phyloP scores from a whole-genome alignment of 305 asterid species.

The Rubia tinctorum region DNA sequence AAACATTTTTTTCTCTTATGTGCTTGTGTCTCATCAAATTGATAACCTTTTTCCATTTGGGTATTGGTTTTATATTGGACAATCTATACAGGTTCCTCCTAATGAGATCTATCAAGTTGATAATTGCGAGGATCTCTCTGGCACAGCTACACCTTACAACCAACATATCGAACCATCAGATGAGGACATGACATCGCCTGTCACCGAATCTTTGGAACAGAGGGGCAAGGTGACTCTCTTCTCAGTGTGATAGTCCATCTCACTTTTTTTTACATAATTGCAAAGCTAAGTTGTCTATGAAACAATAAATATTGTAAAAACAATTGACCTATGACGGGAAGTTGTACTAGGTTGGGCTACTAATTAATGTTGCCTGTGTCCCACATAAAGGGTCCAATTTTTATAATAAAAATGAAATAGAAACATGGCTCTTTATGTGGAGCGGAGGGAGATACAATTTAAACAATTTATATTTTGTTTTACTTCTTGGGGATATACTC shows the following conservation, averaged over 20 bases:
- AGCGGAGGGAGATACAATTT: neutral
- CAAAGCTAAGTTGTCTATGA: neutral
- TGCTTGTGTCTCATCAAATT: neutral
- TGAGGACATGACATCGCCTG: constrained; percentile 41
- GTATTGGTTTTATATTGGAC: constrained; percentile 18
- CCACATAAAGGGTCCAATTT: neutral
- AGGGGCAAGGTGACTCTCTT: constrained; percentile 40
- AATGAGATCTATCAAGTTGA: constrained; percentile 66
- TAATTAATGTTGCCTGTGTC: neutral
- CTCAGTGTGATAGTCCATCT: neutral
- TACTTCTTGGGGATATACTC: neutral
- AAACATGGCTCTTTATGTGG: neutral
- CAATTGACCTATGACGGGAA: neutral
- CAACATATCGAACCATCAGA: constrained; percentile 40
- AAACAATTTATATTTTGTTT: neutral
- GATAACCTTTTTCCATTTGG: neutral
- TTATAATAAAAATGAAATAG: neutral
- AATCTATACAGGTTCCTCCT: constrained; percentile 61
- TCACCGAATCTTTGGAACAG: constrained; percentile 33
- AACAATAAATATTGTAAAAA: neutral
- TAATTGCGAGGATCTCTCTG: constrained; percentile 47
- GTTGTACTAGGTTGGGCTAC: neutral
- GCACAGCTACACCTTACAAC: constrained; percentile 23
- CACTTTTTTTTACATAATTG: neutral
- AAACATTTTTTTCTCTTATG: neutral